Percentiles rank a stretch among this genome's conserved stretches.
Conservation (phyloP, 257 asterid genomes). For the Solanum habrochaites region DNA sequence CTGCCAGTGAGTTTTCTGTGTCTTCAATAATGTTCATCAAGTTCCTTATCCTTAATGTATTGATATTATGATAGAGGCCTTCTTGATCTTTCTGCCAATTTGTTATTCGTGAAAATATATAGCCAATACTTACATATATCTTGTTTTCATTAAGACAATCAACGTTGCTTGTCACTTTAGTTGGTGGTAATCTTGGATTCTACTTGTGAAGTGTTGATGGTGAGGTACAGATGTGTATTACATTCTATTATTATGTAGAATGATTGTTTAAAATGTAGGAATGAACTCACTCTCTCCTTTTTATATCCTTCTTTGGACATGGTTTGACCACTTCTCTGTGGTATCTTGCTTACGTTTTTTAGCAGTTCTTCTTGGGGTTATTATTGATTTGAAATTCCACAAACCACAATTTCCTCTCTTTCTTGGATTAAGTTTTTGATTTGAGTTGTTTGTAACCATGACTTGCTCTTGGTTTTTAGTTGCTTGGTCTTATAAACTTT, state of each 20-base stretch:
- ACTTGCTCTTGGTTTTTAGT: not conserved
- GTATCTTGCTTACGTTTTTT: not conserved
- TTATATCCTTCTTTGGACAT: not conserved
- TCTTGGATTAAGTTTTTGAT: not conserved
- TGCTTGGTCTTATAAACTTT: not conserved
- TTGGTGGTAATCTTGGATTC: not conserved
- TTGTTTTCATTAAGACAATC: not conserved
- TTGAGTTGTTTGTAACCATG: not conserved
- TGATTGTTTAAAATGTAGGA: not conserved
- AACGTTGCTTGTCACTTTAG: not conserved
- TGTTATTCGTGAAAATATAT: not conserved
- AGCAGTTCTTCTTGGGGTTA: not conserved
- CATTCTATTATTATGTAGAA: not conserved
- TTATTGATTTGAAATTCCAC: not conserved
- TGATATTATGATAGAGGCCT: not conserved
- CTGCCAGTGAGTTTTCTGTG: constrained; percentile 22
- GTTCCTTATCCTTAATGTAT: not conserved
- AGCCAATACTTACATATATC: not conserved
- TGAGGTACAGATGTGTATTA: not conserved
- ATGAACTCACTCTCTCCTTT: not conserved
- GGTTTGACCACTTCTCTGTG: not conserved
- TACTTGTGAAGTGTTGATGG: not conserved
- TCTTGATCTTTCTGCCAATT: not conserved
- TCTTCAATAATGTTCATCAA: not conserved
- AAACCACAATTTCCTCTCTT: not conserved